Evolutionary conservation across 2,329 filamentous ascomycete species (phyloP).

Genomic region (Scedosporium apiospermum): DNA sequence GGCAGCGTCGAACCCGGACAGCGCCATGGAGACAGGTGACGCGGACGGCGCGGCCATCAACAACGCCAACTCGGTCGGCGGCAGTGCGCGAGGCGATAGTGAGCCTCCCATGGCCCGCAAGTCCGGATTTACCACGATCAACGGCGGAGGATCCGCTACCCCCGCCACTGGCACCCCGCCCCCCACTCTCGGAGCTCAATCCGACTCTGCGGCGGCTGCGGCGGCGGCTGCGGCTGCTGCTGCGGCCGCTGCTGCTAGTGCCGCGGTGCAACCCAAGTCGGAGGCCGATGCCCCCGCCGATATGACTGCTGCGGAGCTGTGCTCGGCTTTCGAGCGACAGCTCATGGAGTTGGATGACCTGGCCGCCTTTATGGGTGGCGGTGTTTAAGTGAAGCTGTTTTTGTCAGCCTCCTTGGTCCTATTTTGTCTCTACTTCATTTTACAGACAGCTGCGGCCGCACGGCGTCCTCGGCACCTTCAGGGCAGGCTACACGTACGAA

Average conservation of each 20-base stretch:
- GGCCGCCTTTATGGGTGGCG: constrained; percentile 53
- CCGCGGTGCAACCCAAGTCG: constrained; percentile 9
- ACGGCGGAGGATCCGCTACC: constrained; percentile 39
- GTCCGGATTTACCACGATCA: constrained; percentile 48
- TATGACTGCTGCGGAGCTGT: constrained; percentile 50
- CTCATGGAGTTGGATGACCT: constrained; percentile 51
- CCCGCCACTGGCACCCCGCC: constrained; percentile 38
- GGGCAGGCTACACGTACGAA: too few species aligned
- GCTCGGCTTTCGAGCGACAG: constrained; percentile 49
- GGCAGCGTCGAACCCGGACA: constrained; percentile 43
- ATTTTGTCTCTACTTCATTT: not conserved
- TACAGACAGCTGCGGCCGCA: too few species aligned
- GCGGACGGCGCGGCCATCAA: constrained; percentile 36
- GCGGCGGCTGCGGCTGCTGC: not conserved
- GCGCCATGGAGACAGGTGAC: constrained; percentile 47
- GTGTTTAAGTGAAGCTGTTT: constrained; percentile 30
- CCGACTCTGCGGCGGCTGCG: not conserved
- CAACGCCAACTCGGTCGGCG: constrained; percentile 24
- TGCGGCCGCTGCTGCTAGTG: constrained; percentile 5
- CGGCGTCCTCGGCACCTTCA: not conserved
- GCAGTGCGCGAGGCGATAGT: constrained; percentile 34
- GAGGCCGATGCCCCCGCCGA: constrained; percentile 22
- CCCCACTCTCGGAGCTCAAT: constrained; percentile 12
- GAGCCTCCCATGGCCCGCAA: constrained; percentile 40
- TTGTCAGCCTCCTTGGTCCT: not conserved